Percentiles rank a stretch among this genome's conserved stretches.
Evolutionary conservation across 805 yeast species (phyloP).

Genomic region (Vanderwaltozyma verrucispora): DNA sequence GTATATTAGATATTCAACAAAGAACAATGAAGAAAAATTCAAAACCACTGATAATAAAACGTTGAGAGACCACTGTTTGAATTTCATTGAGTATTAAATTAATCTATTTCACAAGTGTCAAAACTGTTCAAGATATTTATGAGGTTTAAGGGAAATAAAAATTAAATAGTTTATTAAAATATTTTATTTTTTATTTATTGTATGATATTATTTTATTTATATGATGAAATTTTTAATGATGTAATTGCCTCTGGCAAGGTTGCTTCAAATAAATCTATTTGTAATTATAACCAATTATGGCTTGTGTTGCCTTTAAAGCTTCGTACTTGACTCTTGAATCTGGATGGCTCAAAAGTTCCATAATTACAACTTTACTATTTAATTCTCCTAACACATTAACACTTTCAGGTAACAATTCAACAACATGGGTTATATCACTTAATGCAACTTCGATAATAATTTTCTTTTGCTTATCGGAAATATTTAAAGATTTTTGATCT

Average conservation of each 20-base stretch:
- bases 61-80: too few species aligned
- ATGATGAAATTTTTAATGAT: background rate
- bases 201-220: too few species aligned
- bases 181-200: too few species aligned
- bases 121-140: too few species aligned
- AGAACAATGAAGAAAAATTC: background rate
- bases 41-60: constrained; percentile 1
- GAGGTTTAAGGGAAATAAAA: too few species aligned
- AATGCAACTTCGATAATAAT: constrained; percentile 49
- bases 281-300: constrained; percentile 72
- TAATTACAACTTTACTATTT: constrained; percentile 67
- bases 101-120: too few species aligned
- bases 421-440: constrained; percentile 54
- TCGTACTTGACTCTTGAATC: constrained; percentile 88
- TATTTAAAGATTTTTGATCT: constrained; percentile 24
- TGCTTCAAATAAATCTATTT: background rate
- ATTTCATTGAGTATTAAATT: too few species aligned
- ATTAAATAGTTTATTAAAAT: too few species aligned
- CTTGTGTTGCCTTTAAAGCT: constrained; percentile 92
- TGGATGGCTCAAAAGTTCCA: constrained; percentile 70
- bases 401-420: constrained; percentile 54
- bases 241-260: too few species aligned
- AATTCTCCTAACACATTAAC: constrained; percentile 40
- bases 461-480: constrained; percentile 28
- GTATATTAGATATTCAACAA: constrained; percentile 1